Conservation (phyloP, 148 eudicot species). For the Vaccinium corymbosum region DNA sequence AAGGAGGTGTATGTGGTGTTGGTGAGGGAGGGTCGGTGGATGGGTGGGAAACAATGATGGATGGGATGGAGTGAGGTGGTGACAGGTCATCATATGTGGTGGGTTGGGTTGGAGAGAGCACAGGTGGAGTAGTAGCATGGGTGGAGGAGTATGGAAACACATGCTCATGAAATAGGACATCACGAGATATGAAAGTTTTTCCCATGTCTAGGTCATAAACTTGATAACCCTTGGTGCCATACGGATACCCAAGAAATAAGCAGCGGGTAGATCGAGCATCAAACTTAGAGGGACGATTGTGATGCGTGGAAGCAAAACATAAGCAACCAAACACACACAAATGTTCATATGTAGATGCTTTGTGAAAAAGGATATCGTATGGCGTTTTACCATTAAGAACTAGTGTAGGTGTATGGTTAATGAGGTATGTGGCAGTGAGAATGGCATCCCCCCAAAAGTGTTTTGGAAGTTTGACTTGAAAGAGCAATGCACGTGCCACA, state of each 20-base stretch:
- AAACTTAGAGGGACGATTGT: background rate
- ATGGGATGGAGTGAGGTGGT: background rate
- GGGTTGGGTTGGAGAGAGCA: background rate
- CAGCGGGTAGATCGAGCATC: background rate
- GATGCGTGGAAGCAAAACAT: background rate
- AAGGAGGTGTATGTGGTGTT: no score
- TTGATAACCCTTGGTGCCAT: background rate
- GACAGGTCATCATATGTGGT: background rate
- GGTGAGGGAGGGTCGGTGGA: background rate
- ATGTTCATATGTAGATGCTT: background rate
- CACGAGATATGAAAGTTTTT: background rate
- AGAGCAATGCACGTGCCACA: background rate
- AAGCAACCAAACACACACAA: background rate
- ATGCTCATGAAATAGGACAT: background rate
- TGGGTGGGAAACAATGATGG: background rate
- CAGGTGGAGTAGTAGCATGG: background rate
- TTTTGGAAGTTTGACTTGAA: background rate
- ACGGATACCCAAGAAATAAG: background rate
- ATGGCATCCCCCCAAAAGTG: background rate
- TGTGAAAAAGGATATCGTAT: background rate
- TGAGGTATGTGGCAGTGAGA: background rate
- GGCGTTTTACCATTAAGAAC: background rate
- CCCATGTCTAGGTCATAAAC: background rate
- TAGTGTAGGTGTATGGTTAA: background rate
- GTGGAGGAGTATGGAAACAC: background rate